These are phyloP conservation scores for Scutellaria barbata DNA, from an alignment of 257 asterid species.

Conservation along the genomic window DNA sequence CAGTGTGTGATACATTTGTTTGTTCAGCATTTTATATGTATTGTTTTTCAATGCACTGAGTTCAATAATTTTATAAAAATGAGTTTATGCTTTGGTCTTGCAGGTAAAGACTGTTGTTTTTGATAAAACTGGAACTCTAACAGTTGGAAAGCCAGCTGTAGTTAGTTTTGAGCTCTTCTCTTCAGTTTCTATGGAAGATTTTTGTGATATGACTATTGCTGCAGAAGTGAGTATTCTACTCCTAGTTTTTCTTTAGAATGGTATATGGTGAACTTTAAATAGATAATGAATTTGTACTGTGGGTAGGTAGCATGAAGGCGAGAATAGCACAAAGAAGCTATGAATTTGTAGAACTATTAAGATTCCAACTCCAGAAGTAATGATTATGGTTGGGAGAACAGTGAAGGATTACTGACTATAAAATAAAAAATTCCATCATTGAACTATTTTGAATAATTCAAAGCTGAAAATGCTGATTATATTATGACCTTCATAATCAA, in stretches of 20 bases:
- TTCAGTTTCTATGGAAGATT: conserved; percentile 70
- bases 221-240: conserved; percentile 71
- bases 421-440: background rate
- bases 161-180: conserved; percentile 82
- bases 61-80: conserved; percentile 15
- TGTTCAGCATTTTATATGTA: conserved; percentile 21
- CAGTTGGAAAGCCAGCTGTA: conserved; percentile 90
- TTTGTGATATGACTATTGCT: conserved; percentile 84
- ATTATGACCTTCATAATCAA: conserved; percentile 3
- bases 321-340: background rate
- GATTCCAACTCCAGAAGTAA: conserved; percentile 10
- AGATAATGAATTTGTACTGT: conserved; percentile 2
- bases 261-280: conserved; percentile 7
- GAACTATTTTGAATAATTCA: conserved; percentile 4
- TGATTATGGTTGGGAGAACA: background rate
- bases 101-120: conserved; percentile 85
- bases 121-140: conserved; percentile 93
- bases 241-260: background rate
- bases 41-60: background rate
- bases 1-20: conserved; percentile 3
- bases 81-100: conserved; percentile 32
- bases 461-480: conserved; percentile 7
- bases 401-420: conserved; percentile 2
- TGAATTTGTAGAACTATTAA: background rate
- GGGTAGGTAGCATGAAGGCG: conserved; percentile 10